Conservation (phyloP, 495 filamentous ascomycete species). For the Penicillium antarcticum region DNA sequence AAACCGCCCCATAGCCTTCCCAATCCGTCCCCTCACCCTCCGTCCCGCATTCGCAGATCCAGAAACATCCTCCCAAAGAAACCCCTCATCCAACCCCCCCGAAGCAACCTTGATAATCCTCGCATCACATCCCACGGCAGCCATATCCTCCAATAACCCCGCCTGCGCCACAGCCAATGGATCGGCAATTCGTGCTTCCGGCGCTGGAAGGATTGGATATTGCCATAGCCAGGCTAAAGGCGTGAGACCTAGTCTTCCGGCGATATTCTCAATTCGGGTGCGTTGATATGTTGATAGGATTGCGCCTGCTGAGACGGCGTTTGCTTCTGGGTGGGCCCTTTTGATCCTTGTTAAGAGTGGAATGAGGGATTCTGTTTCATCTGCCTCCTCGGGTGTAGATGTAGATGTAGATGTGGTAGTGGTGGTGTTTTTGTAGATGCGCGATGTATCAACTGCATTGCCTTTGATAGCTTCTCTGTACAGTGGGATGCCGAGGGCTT, state of each 20-base stretch:
- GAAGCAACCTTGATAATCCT: slow-evolving; percentile 93
- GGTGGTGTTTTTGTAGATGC: slow-evolving; percentile 25
- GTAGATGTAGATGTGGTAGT: no score
- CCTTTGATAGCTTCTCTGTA: slow-evolving; percentile 74
- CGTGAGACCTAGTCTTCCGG: slow-evolving; percentile 67
- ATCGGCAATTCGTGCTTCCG: slow-evolving; percentile 15
- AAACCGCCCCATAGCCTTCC: slow-evolving; percentile 66
- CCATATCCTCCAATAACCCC: slow-evolving; percentile 78
- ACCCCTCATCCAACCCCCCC: slow-evolving; percentile 76
- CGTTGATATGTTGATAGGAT: slow-evolving; percentile 95
- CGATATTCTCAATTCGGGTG: slow-evolving; percentile 87
- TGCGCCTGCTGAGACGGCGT: slow-evolving; percentile 84
- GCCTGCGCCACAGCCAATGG: slow-evolving; percentile 28
- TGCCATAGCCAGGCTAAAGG: slow-evolving; percentile 90
- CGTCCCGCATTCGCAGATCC: slow-evolving; percentile 33
- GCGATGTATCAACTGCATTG: slow-evolving; percentile 54
- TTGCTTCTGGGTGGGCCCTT: slow-evolving; percentile 65
- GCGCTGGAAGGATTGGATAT: slow-evolving; percentile 67
- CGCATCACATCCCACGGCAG: slow-evolving; percentile 68
- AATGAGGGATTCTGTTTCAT: slow-evolving; percentile 87
- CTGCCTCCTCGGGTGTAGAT: slow-evolving; percentile 29
- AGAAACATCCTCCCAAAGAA: slow-evolving; percentile 79
- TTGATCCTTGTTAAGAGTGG: slow-evolving; percentile 65
- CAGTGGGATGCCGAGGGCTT: slow-evolving; percentile 72
- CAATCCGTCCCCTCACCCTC: slow-evolving; percentile 49